These are phyloP conservation scores for Angomonas ambiguus DNA, from an alignment of 208 protist species.

Conservation along the genomic window DNA sequence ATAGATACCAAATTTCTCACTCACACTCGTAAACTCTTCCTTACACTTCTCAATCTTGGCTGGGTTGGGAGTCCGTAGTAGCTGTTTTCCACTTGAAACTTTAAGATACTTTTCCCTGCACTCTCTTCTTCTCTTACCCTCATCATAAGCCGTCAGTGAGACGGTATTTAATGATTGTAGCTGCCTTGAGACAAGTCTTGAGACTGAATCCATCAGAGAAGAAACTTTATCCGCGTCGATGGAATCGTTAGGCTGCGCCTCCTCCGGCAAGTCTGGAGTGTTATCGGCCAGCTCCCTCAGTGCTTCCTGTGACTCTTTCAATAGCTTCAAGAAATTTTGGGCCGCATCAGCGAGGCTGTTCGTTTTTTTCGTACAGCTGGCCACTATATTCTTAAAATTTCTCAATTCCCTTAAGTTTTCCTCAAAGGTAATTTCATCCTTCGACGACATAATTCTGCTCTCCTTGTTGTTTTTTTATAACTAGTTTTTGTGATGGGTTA, in stretches of 20 bases:
- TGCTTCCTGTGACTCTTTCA: neutral
- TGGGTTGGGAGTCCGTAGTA: neutral
- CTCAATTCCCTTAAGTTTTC: neutral
- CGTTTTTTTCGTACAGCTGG: neutral
- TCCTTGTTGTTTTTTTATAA: neutral
- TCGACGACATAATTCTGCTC: neutral
- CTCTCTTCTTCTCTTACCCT: neutral
- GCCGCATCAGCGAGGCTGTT: neutral
- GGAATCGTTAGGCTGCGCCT: neutral
- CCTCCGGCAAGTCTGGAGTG: neutral
- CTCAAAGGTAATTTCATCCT: neutral
- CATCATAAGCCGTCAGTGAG: neutral
- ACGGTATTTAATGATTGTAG: neutral
- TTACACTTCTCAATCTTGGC: neutral
- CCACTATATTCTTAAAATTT: neutral
- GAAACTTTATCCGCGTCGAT: neutral
- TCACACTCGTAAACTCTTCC: neutral
- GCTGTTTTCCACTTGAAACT: neutral
- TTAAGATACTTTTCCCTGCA: slow-evolving; percentile 6
- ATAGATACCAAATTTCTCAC: neutral
- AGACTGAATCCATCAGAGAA: neutral
- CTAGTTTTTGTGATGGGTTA: neutral
- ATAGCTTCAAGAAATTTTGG: neutral
- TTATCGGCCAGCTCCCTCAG: neutral
- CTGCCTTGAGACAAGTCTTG: neutral